A percentile compares a stretch with the other conserved stretches of the same genome.
These are phyloP conservation scores for Phaeosphaeriaceae sp. DNA, from an alignment of 2,329 filamentous ascomycete genomes.

Conservation along the genomic window DNA sequence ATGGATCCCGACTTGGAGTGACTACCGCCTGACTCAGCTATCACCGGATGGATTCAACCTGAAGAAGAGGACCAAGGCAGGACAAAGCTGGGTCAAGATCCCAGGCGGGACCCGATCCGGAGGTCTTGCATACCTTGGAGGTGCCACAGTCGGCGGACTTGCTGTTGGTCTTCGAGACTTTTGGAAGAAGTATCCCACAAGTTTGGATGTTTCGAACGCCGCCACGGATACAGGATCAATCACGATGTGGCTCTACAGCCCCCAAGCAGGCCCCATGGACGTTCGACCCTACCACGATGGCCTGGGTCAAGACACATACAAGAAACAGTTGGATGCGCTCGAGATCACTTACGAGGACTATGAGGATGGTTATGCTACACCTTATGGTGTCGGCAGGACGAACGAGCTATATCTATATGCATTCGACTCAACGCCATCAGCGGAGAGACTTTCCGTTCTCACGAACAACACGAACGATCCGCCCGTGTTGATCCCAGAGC, in stretches of 20 bases:
- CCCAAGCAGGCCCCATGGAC: slow-evolving; percentile 64
- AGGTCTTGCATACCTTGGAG: slow-evolving; percentile 67
- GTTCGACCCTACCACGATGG: slow-evolving; percentile 67
- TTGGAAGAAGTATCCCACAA: slow-evolving; percentile 69
- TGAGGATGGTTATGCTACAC: slow-evolving; percentile 63
- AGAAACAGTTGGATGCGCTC: slow-evolving; percentile 66
- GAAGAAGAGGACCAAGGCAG: slow-evolving; percentile 66
- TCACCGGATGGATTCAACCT: slow-evolving; percentile 68
- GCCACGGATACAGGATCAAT: slow-evolving; percentile 59
- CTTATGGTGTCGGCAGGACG: slow-evolving; percentile 66
- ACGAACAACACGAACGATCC: slow-evolving; percentile 60
- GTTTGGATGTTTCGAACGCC: slow-evolving; percentile 64
- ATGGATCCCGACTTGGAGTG: slow-evolving; percentile 67
- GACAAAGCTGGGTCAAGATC: slow-evolving; percentile 66
- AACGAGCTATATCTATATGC: slow-evolving; percentile 65
- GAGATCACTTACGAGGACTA: slow-evolving; percentile 72
- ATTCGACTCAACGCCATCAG: slow-evolving; percentile 62
- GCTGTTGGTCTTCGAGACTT: slow-evolving; percentile 67
- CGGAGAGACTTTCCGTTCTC: slow-evolving; percentile 55
- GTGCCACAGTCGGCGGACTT: slow-evolving; percentile 65
- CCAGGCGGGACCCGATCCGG: slow-evolving; percentile 64
- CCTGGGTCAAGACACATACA: slow-evolving; percentile 63
- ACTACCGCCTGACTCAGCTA: slow-evolving; percentile 65
- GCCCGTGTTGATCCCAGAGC: slow-evolving; percentile 59
- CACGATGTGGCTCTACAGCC: slow-evolving; percentile 69